Evolutionary conservation across 139 green algal species (phyloP), one percentile per base, ranked within the genome.

Genomic region (Closterium sp.): DNA sequence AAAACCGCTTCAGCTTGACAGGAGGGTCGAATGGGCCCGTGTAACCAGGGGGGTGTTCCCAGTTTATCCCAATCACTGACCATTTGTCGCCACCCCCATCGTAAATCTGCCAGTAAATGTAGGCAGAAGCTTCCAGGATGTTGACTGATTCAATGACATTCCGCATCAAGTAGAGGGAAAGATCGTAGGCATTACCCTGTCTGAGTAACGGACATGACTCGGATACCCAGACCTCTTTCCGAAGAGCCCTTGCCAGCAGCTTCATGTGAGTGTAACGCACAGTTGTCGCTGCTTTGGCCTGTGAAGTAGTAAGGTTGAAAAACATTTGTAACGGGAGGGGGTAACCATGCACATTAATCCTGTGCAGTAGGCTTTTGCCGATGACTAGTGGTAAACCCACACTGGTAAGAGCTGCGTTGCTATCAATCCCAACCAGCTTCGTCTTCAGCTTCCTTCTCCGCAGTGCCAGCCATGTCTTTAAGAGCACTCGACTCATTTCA

Each of bases 401-500:
- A 19, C 55, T 76, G 55, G 55, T 76, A 28, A 76, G 25, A 76
- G 25, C 55, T 19, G 55, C 55, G 55, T 76, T 76, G 55, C 55
- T 76, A 19, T 76, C 55, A 28, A 76, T 19, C 55, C 55, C 55
- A 76, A 76, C 55, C 55, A 76, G 55, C 55, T 76, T 76, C 4
- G 55, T 76, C 55, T 76, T 76, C 2, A 94, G 43, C 5, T 66
- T 86, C 25, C 31, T 90, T 66, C 8, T 43, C 32, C 86, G 31
- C 92, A 94, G 90, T 25, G 5, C 33, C 21, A n/a, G 32, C 3
- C 38, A 28, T 36, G 89, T 35, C 86, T 85, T 86, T 34, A 32
- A 9, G 8, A 95, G 34, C 32, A 95, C 90, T 28, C 35, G 81
- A 34, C 85, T 69, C 88, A 94, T 93, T 2, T 84, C 36, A 6